Evolutionary conservation across 176 grass and related monocot species (phyloP).

Genomic region (Carex scoparia): DNA sequence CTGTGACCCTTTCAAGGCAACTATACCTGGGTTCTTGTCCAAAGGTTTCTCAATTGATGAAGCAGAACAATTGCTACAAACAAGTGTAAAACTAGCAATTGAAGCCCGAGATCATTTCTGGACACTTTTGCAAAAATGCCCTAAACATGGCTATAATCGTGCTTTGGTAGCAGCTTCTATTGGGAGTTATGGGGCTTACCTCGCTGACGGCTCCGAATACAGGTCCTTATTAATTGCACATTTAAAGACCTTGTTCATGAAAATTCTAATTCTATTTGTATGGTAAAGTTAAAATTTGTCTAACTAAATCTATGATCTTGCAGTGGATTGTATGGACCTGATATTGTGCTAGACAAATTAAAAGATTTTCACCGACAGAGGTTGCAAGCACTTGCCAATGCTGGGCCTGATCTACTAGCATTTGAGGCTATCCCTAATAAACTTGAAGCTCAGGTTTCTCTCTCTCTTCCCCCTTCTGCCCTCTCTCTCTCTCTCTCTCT

Average conservation of each 20-base stretch:
- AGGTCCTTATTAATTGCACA: slow-evolving; percentile 30
- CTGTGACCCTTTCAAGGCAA: slow-evolving; percentile 35
- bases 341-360: slow-evolving; percentile 45
- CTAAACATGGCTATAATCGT: slow-evolving; percentile 42
- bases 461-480: neutral
- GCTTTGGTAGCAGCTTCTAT: slow-evolving; percentile 65
- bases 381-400: slow-evolving; percentile 61
- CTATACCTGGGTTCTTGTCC: slow-evolving; percentile 65
- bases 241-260: neutral
- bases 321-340: slow-evolving; percentile 56
- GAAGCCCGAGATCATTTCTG: slow-evolving; percentile 50
- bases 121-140: slow-evolving; percentile 34
- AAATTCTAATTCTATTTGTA: neutral
- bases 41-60: slow-evolving; percentile 48
- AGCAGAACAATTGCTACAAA: slow-evolving; percentile 49
- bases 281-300: neutral
- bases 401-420: slow-evolving; percentile 57
- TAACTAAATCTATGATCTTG: neutral
- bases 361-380: slow-evolving; percentile 78
- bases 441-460: slow-evolving; percentile 61
- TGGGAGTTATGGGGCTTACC: slow-evolving; percentile 79
- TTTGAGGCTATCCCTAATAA: slow-evolving; percentile 83
- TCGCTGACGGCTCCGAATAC: slow-evolving; percentile 86
- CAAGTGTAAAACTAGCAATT: slow-evolving; percentile 48
- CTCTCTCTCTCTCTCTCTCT: neutral